These are phyloP conservation scores for Sarocladium brachiariae DNA, from an alignment of 2,329 filamentous ascomycete genomes.

Conservation along the genomic window DNA sequence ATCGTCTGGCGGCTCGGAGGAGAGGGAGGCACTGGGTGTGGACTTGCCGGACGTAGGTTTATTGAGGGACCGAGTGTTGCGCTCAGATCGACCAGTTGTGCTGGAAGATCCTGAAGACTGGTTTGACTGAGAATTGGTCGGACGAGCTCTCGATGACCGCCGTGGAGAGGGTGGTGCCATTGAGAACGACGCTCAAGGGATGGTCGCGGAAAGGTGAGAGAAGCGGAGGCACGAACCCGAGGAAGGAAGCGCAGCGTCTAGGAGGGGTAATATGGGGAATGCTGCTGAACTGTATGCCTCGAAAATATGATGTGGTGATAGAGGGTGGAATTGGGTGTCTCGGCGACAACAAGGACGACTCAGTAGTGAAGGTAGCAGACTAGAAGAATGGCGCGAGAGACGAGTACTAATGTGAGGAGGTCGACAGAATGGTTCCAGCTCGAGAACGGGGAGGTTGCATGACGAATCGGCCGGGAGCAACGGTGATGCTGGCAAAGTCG, in stretches of 20 bases:
- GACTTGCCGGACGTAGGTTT: slow-evolving; percentile 74
- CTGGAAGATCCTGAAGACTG: slow-evolving; percentile 76
- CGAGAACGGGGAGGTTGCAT: not conserved
- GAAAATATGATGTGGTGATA: not conserved
- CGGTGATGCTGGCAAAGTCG: not conserved
- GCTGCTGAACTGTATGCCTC: not conserved
- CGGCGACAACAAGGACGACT: not conserved
- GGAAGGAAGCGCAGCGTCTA: not conserved
- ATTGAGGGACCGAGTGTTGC: slow-evolving; percentile 63
- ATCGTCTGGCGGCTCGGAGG: slow-evolving; percentile 62
- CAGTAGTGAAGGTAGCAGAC: not conserved
- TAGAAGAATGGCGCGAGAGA: not conserved
- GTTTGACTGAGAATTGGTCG: slow-evolving; percentile 67
- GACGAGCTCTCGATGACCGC: slow-evolving; percentile 85
- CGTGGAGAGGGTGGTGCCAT: slow-evolving; percentile 65
- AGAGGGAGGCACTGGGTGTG: slow-evolving; percentile 64
- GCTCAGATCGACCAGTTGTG: slow-evolving; percentile 68
- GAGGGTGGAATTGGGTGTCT: not conserved
- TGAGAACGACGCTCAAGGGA: slow-evolving; percentile 24
- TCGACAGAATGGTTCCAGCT: slow-evolving; percentile 1
- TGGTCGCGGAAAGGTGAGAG: not conserved
- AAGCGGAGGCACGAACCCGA: not conserved
- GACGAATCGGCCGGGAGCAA: not conserved
- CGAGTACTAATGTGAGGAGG: slow-evolving; percentile 4
- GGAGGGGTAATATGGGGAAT: not conserved